Base-by-base conservation (phyloP, 495 filamentous ascomycete species). In the Penicillium diatomitis region DNA sequence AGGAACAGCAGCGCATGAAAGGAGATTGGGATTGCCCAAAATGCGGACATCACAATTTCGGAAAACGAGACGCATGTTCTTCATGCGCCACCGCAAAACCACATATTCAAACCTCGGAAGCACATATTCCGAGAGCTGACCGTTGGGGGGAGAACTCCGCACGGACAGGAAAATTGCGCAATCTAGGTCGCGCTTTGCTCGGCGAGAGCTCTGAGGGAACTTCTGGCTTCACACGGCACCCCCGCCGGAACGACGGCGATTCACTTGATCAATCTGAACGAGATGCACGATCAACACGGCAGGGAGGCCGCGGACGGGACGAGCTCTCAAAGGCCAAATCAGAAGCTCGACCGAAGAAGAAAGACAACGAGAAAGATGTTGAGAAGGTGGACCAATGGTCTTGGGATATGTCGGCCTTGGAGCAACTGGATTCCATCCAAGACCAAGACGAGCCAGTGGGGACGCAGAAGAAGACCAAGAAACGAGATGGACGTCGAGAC, bases 331-430 rank as follows among this genome's bases (percentile, higher is more conserved):
- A 52, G 30, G 46, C 20, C 20, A 20, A 20, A 46, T 36, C 35
- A 31, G 31, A 44, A 41, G 11, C 34, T 28, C 0, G 42, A 43
- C 20, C 20, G 36, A 36, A 47, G 34, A 32, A 44, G 35, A 44
- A 37, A 27, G 32, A 37, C 8, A 43, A 38, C 2, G 42, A 43
- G 32, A 38, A 46, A 41, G 46, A 41, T 27, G 38, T 42, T 32
- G 50, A 55, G 20, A 30, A 43, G 4, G 53, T 50, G 32, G 59
- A 68, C 32, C 51, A 52, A 9, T 69, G 65, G 67, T 34, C 62
- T 10, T 69, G 67, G 67, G 67, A 68, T 54, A 52, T 59, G 46
- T 68, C 66, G 37, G 57, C 57, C 6, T 46, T 65, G n/a, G 53
- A 63, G 30, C 45, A 59, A 6, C 28, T 62, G 42, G 53, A 61